Base-by-base conservation (phyloP, 306 rosid species). In the Ochetophila trinervis region DNA sequence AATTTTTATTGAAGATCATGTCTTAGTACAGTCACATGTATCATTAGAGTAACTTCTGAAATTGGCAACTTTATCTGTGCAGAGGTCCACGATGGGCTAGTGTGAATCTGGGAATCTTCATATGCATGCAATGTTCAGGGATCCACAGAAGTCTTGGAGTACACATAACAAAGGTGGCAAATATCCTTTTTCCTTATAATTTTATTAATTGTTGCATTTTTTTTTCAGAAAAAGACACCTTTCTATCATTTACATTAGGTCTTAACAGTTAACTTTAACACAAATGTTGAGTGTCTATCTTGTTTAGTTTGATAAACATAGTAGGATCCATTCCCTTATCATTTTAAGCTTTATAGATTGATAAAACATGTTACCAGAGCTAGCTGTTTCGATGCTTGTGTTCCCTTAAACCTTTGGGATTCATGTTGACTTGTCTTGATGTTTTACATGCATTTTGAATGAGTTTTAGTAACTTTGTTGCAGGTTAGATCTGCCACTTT, bases 51-150 rank as follows among this genome's bases (percentile, higher is more conserved):
- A 40, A 40, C 20, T 19, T 67, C 48, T 18, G 59, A 47, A 40
- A 40, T 40, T 47, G 65, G 14, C 35, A 11, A 24, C 54, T 23
- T 55, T 12, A 20, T 57, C 65, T 63, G 24, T 76, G 83, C 45
- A 90, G 97, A 74, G 95, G 85, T 60, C 97, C 97, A 44, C 73
- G 97, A 86, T 90, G 97, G 97, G 97, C 97, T 53, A 90, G 97
- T 37, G 95, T 90, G 63, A 90, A 90, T 65, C 82, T 90, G 61
- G 97, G 97, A 64, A 86, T 90, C 83, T 90, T 90, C 74, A 80
- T 90, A 73, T 90, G 97, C 80, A 90, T 90, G 95, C 95, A 90
- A 44, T 90, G 97, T 70, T 90, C 97, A 22, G 97, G 97, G 70
- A 78, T 88, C 61, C 97, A 90, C 71, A 87, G 97, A 77, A 90